Evolutionary conservation across 148 eudicot genomes (phyloP), one percentile per base, ranked within the genome.

Genomic region (Rhododendron griersonianum): DNA sequence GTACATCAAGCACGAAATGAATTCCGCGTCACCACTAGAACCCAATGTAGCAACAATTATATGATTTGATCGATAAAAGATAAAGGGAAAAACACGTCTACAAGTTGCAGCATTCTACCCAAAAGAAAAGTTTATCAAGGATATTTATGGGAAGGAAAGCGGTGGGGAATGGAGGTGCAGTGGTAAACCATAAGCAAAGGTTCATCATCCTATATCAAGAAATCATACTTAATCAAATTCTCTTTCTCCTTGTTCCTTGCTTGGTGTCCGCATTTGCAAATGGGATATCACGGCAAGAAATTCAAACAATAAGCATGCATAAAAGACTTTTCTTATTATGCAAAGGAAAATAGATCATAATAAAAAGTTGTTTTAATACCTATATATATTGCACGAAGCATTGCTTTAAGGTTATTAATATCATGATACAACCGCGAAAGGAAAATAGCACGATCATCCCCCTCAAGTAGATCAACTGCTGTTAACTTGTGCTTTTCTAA

Each of bases 351-450:
- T 53, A 21, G 8, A 78, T 30, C 76, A 33, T 30, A 81, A 83
- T 61, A 74, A 80, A 59, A 73, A 53, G 15, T 21, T 53, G n/a
- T 35, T 45, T 44, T 39, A 33, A 18, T 89, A 98, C 99, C 99
- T 84, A 98, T 95, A 84, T 91, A 94, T 89, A 95, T 94, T 63
- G 99, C 99, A 88, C 98, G 98, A 61, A 98, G 91, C 99, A 98
- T 98, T 23, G 98, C 98, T 88, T 92, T 98, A 33, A 98, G 96
- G 88, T 98, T 94, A 91, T 88, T 95, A 39, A 98, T 91, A 87
- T 98, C 99, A 89, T 93, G 83, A 87, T 91, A 91, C 91, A 98
- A 87, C 81, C 79, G 88, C 81, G 91, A 91, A 80, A 98, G 80
- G 89, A 98, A 98, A 84, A 81, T 88, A 83, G 92, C 87, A 81